Percentiles rank a stretch among this genome's conserved stretches.
Conservation (phyloP, 169 alveolate species). For the Toxoplasma gondii region DNA sequence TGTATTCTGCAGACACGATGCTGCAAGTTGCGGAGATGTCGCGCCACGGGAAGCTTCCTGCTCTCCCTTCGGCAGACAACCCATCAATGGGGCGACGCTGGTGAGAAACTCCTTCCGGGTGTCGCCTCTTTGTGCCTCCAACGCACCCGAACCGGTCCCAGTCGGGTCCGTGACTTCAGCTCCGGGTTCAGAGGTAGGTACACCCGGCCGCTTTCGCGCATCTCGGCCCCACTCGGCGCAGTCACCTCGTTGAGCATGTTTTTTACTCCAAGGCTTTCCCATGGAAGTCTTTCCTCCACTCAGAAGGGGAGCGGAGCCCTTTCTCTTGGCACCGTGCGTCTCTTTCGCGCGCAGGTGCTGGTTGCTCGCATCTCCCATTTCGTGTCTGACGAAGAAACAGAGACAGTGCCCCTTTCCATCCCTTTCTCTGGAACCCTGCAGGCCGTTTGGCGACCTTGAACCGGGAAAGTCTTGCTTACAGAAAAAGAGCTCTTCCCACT, state of each 20-base stretch:
- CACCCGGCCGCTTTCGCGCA: neutral
- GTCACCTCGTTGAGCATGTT: neutral
- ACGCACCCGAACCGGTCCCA: neutral
- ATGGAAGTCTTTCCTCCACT: neutral
- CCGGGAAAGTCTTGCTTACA: too few relatives aligned
- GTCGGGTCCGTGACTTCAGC: too few relatives aligned
- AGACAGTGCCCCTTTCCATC: neutral
- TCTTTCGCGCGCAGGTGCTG: neutral
- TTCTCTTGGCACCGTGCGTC: neutral
- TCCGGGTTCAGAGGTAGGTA: neutral
- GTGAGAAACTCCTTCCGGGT: neutral
- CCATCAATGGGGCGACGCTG: neutral
- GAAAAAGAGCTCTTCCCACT: too few relatives aligned
- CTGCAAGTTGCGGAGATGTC: too few relatives aligned
- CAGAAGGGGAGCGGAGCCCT: neutral
- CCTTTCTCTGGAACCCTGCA: too few relatives aligned
- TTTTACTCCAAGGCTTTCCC: neutral
- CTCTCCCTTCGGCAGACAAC: neutral
- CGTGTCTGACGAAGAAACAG: neutral
- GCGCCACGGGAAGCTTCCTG: too few relatives aligned
- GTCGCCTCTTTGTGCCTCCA: neutral
- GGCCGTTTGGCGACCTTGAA: too few relatives aligned
- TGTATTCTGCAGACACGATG: neutral
- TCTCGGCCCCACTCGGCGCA: neutral
- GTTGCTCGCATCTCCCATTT: conserved; percentile 6